Percentiles rank a stretch among this genome's conserved stretches.
Evolutionary conservation across 1,139 yeast species (phyloP).

Genomic region (Sugiyamaella xylanicola): DNA sequence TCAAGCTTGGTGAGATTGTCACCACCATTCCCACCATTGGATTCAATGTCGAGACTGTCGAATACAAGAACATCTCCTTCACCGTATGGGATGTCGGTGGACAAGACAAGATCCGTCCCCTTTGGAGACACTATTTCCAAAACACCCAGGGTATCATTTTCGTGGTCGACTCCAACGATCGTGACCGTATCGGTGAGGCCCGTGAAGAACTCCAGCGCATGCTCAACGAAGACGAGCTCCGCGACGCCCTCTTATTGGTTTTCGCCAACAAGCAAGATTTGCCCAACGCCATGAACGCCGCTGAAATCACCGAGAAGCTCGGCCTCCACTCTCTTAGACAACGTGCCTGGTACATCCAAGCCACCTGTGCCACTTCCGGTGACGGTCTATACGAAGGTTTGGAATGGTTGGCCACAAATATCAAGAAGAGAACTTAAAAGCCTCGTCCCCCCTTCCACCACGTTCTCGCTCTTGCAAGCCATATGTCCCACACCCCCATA

Average conservation of each 20-base stretch:
- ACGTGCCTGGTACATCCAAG: conserved; percentile 94
- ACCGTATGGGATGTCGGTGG: conserved; percentile 99
- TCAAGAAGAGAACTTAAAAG: conserved; percentile 62
- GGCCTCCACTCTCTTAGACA: conserved; percentile 91
- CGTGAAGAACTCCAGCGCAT: conserved; percentile 92
- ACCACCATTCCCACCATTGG: conserved; percentile 94
- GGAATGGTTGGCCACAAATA: conserved; percentile 88
- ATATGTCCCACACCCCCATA: background rate
- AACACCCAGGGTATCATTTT: conserved; percentile 93
- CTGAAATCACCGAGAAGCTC: conserved; percentile 89
- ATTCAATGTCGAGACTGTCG: conserved; percentile 92
- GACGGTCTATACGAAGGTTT: conserved; percentile 94
- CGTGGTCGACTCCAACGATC: conserved; percentile 90
- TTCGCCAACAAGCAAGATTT: conserved; percentile 87
- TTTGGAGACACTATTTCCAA: conserved; percentile 95
- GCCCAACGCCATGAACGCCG: conserved; percentile 95
- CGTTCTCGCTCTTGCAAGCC: too few species aligned
- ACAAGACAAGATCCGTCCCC: conserved; percentile 92
- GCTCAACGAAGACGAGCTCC: conserved; percentile 91
- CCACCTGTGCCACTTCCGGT: conserved; percentile 93
- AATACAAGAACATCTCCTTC: conserved; percentile 90
- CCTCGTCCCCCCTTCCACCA: background rate
- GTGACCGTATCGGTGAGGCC: conserved; percentile 92
- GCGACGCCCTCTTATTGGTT: conserved; percentile 85
- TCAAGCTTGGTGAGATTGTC: conserved; percentile 87